Percentiles rank a stretch among this genome's conserved stretches.
phyloP scores from a whole-genome alignment of 2,329 filamentous ascomycete species.

The Aspergillus sp. region DNA sequence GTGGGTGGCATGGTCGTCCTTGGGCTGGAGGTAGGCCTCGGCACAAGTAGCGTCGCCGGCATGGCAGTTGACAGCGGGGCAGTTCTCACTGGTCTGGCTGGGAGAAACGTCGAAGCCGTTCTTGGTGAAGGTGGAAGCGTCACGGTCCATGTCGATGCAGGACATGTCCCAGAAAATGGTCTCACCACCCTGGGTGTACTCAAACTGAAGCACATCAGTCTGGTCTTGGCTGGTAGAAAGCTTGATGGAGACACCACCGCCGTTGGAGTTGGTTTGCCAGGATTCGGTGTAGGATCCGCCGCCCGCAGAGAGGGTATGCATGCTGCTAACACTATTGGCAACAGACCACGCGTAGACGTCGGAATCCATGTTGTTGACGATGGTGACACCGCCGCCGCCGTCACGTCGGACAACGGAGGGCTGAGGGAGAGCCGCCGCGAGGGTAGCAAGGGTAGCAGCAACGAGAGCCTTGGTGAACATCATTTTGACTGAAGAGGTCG shows the following conservation, averaged over 20 bases:
- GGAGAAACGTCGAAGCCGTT: slow-evolving; percentile 37
- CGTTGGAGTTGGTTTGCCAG: slow-evolving; percentile 37
- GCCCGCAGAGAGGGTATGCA: slow-evolving; percentile 32
- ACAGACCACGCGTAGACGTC: slow-evolving; percentile 45
- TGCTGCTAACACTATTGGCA: slow-evolving; percentile 32
- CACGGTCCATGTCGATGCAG: slow-evolving; percentile 32
- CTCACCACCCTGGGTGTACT: slow-evolving; percentile 32
- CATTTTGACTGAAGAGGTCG: slow-evolving; percentile 15
- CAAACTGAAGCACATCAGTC: slow-evolving; percentile 43
- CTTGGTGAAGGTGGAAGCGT: slow-evolving; percentile 30
- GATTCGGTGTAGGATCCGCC: slow-evolving; percentile 37
- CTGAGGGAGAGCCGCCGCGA: slow-evolving; percentile 16
- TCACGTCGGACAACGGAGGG: slow-evolving; percentile 29
- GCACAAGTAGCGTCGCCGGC: slow-evolving; percentile 37
- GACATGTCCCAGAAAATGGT: slow-evolving; percentile 40
- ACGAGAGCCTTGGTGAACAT: slow-evolving; percentile 18
- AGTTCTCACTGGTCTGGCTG: slow-evolving; percentile 25
- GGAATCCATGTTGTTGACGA: slow-evolving; percentile 39
- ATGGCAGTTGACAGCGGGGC: slow-evolving; percentile 35
- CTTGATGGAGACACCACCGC: slow-evolving; percentile 46
- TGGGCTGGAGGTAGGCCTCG: slow-evolving; percentile 40
- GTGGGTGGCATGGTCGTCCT: slow-evolving; percentile 43
- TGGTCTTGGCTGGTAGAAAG: slow-evolving; percentile 32
- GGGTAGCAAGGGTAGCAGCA: slow-evolving; percentile 15
- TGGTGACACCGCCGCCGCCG: slow-evolving; percentile 31